A percentile compares a stretch with the other conserved stretches of the same genome.
These are phyloP conservation scores for Colletotrichum paranaense DNA, from an alignment of 2,329 filamentous ascomycete genomes.

Conservation along the genomic window DNA sequence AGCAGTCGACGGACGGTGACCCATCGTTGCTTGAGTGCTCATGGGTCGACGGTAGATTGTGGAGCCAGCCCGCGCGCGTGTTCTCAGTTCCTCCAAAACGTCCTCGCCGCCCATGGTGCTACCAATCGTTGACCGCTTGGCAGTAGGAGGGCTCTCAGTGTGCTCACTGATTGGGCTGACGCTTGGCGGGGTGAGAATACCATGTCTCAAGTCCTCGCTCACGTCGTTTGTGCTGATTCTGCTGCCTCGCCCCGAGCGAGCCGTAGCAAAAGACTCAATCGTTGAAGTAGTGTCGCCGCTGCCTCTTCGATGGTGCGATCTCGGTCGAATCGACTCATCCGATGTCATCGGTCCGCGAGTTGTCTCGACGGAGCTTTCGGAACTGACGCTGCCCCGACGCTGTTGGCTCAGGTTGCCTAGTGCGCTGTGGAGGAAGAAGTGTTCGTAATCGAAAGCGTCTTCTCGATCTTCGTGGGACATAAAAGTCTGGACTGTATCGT, in stretches of 20 bases:
- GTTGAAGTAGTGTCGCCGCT: conserved; percentile 64
- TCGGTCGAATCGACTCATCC: conserved; percentile 38
- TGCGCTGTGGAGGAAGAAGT: conserved; percentile 94
- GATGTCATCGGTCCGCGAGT: conserved; percentile 60
- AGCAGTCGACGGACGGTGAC: conserved; percentile 67
- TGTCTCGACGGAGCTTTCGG: conserved; percentile 71
- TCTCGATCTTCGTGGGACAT: conserved; percentile 91
- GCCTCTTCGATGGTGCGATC: conserved; percentile 49
- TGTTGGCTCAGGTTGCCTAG: conserved; percentile 79
- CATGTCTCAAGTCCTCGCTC: conserved; percentile 24
- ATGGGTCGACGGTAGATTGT: conserved; percentile 54
- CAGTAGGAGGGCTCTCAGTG: conserved; percentile 31
- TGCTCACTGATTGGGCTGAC: conserved; percentile 32
- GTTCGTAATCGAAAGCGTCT: conserved; percentile 96
- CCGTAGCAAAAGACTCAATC: conserved; percentile 67
- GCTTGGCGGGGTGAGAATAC: conserved; percentile 29
- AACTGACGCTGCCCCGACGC: conserved; percentile 63
- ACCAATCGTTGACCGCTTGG: conserved; percentile 38
- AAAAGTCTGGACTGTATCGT: conserved; percentile 68
- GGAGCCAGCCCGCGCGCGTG: conserved; percentile 42
- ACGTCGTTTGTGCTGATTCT: conserved; percentile 39
- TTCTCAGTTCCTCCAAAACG: conserved; percentile 35
- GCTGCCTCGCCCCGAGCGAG: conserved; percentile 60
- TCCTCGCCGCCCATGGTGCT: conserved; percentile 42
- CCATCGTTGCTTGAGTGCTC: conserved; percentile 51